Evolutionary conservation across 257 asterid species (phyloP).

Genomic region (Lycium ferocissimum): DNA sequence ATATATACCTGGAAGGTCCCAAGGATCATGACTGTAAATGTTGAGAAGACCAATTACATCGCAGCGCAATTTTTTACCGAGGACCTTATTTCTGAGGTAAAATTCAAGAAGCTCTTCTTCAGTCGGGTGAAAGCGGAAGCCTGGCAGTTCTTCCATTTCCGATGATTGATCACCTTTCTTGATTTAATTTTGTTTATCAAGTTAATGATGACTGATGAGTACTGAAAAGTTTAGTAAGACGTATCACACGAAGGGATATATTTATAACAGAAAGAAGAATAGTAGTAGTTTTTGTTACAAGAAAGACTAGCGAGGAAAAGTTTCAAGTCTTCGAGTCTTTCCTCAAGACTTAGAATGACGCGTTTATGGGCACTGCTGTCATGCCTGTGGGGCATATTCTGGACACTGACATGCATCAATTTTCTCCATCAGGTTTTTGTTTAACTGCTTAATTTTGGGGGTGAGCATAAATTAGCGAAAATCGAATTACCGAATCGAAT

Average conservation of each 20-base stretch:
- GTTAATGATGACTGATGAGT: background rate
- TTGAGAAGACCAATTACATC: constrained; percentile 67
- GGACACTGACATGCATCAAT: background rate
- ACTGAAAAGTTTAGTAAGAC: background rate
- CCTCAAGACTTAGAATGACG: constrained; percentile 10
- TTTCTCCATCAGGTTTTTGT: background rate
- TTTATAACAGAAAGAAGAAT: background rate
- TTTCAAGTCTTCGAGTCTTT: constrained; percentile 6
- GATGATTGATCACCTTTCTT: background rate
- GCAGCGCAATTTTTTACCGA: constrained; percentile 44
- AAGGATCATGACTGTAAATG: constrained; percentile 67
- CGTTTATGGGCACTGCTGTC: background rate
- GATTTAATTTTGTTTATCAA: background rate
- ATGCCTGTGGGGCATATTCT: background rate
- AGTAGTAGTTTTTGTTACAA: background rate
- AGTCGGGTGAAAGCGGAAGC: constrained; percentile 51
- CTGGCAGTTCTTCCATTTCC: constrained; percentile 44
- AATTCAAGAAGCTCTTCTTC: constrained; percentile 49
- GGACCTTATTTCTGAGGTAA: constrained; percentile 42
- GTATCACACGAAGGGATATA: background rate
- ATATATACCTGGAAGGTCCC: constrained; percentile 67
- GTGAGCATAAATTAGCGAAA: no score
- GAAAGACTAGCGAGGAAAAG: background rate
- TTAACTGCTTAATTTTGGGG: background rate
- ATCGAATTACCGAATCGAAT: no score